These are phyloP conservation scores for Xylariaceae sp. DNA, from an alignment of 2,329 filamentous ascomycete species.

Conservation along the genomic window DNA sequence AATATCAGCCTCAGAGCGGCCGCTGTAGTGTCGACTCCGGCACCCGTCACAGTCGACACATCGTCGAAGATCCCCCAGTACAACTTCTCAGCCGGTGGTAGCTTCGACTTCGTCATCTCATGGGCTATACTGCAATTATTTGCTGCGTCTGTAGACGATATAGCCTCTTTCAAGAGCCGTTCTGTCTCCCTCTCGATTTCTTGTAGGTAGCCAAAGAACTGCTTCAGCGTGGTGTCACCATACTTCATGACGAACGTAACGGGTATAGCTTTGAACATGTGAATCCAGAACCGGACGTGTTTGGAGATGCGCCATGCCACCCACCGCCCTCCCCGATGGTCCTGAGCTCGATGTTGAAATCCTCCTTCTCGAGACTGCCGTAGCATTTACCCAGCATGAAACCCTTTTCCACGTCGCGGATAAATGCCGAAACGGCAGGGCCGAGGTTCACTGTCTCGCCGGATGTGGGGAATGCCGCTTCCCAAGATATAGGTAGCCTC, in stretches of 20 bases:
- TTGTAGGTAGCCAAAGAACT: not conserved
- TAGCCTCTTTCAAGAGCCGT: not conserved
- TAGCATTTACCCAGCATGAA: constrained; percentile 17
- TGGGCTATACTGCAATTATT: not conserved
- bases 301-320: not conserved
- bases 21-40: not conserved
- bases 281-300: not conserved
- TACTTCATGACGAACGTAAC: not conserved
- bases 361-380: constrained; percentile 10
- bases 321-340: not conserved
- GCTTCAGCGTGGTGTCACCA: not conserved
- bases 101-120: not conserved
- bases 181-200: not conserved
- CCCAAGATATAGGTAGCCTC: constrained; percentile 1
- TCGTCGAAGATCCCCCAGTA: not conserved
- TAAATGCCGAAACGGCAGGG: constrained; percentile 13
- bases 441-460: constrained; percentile 12
- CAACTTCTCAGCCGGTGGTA: not conserved
- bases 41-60: not conserved
- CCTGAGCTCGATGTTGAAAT: constrained; percentile 1
- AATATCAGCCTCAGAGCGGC: not conserved
- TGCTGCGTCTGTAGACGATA: not conserved
- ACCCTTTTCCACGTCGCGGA: constrained; percentile 13
- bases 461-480: constrained; percentile 5
- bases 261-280: not conserved